Conservation (phyloP, 2,329 filamentous ascomycete genomes). For the Xylariaceae sp. region DNA sequence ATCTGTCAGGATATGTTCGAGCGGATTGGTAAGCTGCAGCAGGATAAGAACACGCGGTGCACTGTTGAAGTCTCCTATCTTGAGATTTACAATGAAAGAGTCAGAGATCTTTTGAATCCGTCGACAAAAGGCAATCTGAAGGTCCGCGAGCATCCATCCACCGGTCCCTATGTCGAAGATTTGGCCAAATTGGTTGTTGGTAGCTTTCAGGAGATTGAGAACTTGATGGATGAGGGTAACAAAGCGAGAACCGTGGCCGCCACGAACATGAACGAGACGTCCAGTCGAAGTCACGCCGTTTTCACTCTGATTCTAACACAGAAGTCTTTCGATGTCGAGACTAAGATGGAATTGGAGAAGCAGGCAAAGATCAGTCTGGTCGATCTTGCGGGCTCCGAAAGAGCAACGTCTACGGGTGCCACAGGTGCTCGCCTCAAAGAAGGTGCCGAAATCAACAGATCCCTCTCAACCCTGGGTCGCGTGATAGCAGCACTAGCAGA, state of each 20-base stretch:
- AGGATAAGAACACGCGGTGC: conserved; percentile 72
- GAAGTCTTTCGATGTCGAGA: conserved; percentile 84
- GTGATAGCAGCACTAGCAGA: conserved; percentile 96
- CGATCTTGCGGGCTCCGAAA: conserved; percentile 93
- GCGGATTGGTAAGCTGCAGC: conserved; percentile 65
- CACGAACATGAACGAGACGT: conserved; percentile 99
- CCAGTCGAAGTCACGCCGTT: conserved; percentile 94
- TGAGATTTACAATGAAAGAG: conserved; percentile 98
- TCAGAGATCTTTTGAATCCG: conserved; percentile 91
- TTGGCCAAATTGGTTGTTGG: conserved; percentile 90
- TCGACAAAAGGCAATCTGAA: conserved; percentile 94
- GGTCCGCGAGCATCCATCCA: conserved; percentile 95
- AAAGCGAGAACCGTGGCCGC: conserved; percentile 96
- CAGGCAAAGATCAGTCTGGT: conserved; percentile 97
- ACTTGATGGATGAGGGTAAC: conserved; percentile 98
- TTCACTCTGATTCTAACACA: conserved; percentile 95
- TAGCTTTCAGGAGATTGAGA: conserved; percentile 91
- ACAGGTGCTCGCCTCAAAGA: conserved; percentile 94
- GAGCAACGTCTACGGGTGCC: conserved; percentile 94
- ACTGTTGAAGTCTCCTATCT: conserved; percentile 98
- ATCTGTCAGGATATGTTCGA: conserved; percentile 98
- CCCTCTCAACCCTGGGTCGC: conserved; percentile 89
- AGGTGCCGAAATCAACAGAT: conserved; percentile 97
- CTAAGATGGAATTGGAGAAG: conserved; percentile 96
- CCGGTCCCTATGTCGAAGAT: conserved; percentile 96